phyloP scores from a whole-genome alignment of 805 yeast species.

The Yarrowia sp. region DNA sequence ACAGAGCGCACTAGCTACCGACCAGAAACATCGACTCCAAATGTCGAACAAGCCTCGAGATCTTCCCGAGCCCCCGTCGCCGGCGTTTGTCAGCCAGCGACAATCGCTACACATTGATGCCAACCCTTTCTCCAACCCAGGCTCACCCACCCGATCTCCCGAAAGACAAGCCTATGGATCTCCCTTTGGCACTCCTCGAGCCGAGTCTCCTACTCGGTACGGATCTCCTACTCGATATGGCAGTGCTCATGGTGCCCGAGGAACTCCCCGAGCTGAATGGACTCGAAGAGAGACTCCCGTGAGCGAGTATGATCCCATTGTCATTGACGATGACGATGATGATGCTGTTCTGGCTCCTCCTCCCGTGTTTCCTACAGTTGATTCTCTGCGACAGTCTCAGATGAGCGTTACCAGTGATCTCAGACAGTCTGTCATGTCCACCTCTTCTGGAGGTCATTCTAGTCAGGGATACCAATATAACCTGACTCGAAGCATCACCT shows the following conservation, averaged over 20 bases:
- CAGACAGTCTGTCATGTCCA: slow-evolving; percentile 26
- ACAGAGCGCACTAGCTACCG: slow-evolving; percentile 12
- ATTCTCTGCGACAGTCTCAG: slow-evolving; percentile 20
- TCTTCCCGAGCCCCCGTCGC: slow-evolving; percentile 39
- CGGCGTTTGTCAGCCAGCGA: slow-evolving; percentile 36
- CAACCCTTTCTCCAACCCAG: slow-evolving; percentile 39
- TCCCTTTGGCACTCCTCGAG: slow-evolving; percentile 39
- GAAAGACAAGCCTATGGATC: slow-evolving; percentile 31
- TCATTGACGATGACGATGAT: slow-evolving; percentile 42
- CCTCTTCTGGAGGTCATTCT: slow-evolving; percentile 28
- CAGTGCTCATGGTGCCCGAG: slow-evolving; percentile 39
- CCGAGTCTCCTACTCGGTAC: slow-evolving; percentile 37
- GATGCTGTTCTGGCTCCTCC: slow-evolving; percentile 28
- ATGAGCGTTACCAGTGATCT: slow-evolving; percentile 29
- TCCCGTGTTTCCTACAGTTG: slow-evolving; percentile 39
- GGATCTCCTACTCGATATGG: slow-evolving; percentile 45
- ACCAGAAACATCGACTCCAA: neutral
- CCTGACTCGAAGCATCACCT: slow-evolving; percentile 27
- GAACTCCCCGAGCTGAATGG: slow-evolving; percentile 68
- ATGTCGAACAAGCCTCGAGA: slow-evolving; percentile 38
- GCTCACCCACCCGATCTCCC: slow-evolving; percentile 39
- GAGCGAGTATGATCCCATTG: slow-evolving; percentile 43
- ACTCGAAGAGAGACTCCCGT: slow-evolving; percentile 74
- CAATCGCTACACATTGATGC: slow-evolving; percentile 38
- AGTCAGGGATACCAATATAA: slow-evolving; percentile 11